A percentile compares a stretch with the other conserved stretches of the same genome.
phyloP scores from a whole-genome alignment of 2,329 filamentous ascomycete genomes.

The Microdochium nivale region DNA sequence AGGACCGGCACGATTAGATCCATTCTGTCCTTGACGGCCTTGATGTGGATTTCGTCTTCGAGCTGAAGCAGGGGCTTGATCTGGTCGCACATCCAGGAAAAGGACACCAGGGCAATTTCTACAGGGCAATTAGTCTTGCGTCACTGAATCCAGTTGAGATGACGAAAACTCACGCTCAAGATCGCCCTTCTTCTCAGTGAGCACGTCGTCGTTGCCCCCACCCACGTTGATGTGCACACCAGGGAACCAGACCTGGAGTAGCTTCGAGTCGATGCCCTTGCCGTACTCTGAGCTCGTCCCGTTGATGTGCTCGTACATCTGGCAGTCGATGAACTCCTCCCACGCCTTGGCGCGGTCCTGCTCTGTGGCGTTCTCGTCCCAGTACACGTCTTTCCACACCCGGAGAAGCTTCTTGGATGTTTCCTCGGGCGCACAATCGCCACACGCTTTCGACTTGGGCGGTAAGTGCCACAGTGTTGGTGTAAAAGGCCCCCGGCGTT shows the following conservation, averaged over 20 bases:
- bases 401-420: too few species aligned
- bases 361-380: constrained; percentile 1
- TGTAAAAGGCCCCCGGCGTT: constrained; percentile 31
- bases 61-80: not conserved
- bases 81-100: not conserved
- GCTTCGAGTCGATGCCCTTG: constrained; percentile 5
- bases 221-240: constrained; percentile 44
- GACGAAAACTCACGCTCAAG: not conserved
- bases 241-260: constrained; percentile 47
- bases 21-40: not conserved
- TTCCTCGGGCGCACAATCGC: too few species aligned
- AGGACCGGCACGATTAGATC: not conserved
- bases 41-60: not conserved
- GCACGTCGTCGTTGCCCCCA: constrained; percentile 22
- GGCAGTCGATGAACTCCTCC: not conserved
- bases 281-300: too few species aligned
- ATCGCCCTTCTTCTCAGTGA: not conserved
- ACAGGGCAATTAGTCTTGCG: too few species aligned
- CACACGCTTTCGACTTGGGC: not conserved
- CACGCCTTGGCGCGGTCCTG: not conserved
- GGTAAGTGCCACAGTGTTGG: constrained; percentile 36
- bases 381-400: too few species aligned
- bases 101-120: not conserved
- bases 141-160: too few species aligned
- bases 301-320: not conserved